phyloP scores from a whole-genome alignment of 2,329 filamentous ascomycete species.

The Sclerotinia borealis region DNA sequence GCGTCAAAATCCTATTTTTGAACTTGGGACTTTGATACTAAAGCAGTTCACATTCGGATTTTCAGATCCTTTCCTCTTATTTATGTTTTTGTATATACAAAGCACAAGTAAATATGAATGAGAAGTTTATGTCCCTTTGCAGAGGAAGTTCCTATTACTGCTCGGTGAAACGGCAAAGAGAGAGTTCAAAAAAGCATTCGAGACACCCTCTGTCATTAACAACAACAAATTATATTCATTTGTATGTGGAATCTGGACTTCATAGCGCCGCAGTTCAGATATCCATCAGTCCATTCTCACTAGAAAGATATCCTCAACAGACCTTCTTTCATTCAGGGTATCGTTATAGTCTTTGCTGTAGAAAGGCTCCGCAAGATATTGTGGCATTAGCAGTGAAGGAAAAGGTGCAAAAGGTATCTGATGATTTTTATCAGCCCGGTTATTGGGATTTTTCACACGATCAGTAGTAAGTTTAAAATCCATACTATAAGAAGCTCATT shows the following conservation, averaged over 20 bases:
- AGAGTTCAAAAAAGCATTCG: not conserved
- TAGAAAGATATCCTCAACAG: not conserved
- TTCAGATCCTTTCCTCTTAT: no score
- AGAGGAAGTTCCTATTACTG: not conserved
- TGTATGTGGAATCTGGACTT: not conserved
- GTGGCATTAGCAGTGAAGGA: not conserved
- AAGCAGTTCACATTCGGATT: no score
- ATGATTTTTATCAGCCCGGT: not conserved
- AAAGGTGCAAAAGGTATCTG: not conserved
- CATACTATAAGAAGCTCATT: not conserved
- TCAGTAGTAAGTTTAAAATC: not conserved
- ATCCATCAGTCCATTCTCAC: not conserved
- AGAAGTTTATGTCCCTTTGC: not conserved
- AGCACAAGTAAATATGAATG: not conserved
- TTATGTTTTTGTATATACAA: not conserved
- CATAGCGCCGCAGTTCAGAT: not conserved
- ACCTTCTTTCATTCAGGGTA: not conserved
- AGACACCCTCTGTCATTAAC: not conserved
- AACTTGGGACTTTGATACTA: no score
- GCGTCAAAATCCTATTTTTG: no score
- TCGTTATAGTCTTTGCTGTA: not conserved
- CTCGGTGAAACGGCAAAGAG: not conserved
- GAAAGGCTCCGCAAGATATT: not conserved
- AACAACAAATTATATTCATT: not conserved
- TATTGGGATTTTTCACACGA: not conserved